Evolutionary conservation across 2,329 filamentous ascomycete genomes (phyloP).

Genomic region (Daldinia sp.): DNA sequence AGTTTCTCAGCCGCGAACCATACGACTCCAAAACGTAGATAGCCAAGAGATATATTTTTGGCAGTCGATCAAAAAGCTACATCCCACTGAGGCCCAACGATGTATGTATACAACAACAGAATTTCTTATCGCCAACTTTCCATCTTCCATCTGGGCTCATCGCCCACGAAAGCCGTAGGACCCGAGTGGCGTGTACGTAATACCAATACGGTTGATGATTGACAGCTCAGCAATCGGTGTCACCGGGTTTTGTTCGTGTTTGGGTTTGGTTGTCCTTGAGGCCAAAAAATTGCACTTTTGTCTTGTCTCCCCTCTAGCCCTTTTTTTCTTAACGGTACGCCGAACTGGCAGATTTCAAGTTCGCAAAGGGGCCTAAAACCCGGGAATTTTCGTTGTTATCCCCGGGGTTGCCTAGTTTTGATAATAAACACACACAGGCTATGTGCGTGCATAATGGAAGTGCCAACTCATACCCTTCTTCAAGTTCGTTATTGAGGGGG

Average conservation of each 20-base stretch:
- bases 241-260: constrained; percentile 23
- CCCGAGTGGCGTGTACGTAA: constrained; percentile 31
- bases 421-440: constrained; percentile 7
- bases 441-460: constrained; percentile 14
- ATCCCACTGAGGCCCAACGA: constrained; percentile 6
- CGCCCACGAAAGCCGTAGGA: constrained; percentile 25
- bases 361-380: constrained; percentile 2
- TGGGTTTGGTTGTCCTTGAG: constrained; percentile 14
- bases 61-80: constrained; percentile 15
- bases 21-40: constrained; percentile 4
- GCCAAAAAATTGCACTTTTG: constrained; percentile 30
- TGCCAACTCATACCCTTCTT: constrained; percentile 16
- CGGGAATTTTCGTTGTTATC: constrained; percentile 21
- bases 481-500: constrained; percentile 1
- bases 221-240: constrained; percentile 40
- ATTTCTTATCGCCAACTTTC: constrained; percentile 7
- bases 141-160: constrained; percentile 4
- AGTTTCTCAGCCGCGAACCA: constrained; percentile 36
- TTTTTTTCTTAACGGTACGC: not conserved
- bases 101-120: constrained; percentile 19
- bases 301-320: not conserved
- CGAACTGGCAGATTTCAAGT: constrained; percentile 5
- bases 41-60: constrained; percentile 33
- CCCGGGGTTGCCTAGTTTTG: constrained; percentile 19
- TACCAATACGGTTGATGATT: constrained; percentile 24